Evolutionary conservation across 352 stramenopile species (phyloP), one percentile per base, ranked within the genome.

Genomic region (Thalassiosira exigua): DNA sequence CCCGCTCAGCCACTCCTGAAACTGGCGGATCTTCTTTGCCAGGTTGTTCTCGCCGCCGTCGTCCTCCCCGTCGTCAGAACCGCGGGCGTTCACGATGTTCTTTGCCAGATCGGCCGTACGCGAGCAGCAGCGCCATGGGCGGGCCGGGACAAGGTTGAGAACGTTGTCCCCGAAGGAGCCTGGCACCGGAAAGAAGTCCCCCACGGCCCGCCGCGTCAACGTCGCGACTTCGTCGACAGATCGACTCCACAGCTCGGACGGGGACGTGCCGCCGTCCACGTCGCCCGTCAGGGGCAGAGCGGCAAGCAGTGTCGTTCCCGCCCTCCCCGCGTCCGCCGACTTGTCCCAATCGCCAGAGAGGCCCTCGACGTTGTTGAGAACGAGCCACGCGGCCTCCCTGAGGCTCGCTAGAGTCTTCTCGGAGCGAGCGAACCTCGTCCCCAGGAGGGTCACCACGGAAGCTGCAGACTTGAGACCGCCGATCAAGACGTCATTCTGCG

Each of bases 1-100:
- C 5, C 92, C 86, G 0, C 80, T 82, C 0, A 93, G 75, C 62
- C 70, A 84, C 14, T 81, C 64, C 9, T 86, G 78, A 42, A 94
- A 87, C 29, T 93, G 82, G n/a, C 69, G 54, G 26, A 85, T 78
- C 56, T 85, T 85, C 24, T 46, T 60, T n/a, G 74, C 50, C 75
- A 86, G 68, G 22, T 81, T 69, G 14, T 69, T 36, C 7, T 39
- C 71, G 2, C 26, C 78, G 14, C 27, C 70, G 11, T 52, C 52
- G 39, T 24, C 65, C 12, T 69, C 66, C 29, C 22, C 42, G 7
- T 69, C 39, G 26, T 4, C 42, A 51, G 7, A 9, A 4, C 51
- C 30, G 12, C 58, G 17, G 32, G 27, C 57, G 9, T 27, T 24
- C n/a, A 73, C 19, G 12, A 79, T 62, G 29, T 75, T 64, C 39